Conservation (phyloP, 129 eudicot genomes). For the Flaveria robusta region DNA sequence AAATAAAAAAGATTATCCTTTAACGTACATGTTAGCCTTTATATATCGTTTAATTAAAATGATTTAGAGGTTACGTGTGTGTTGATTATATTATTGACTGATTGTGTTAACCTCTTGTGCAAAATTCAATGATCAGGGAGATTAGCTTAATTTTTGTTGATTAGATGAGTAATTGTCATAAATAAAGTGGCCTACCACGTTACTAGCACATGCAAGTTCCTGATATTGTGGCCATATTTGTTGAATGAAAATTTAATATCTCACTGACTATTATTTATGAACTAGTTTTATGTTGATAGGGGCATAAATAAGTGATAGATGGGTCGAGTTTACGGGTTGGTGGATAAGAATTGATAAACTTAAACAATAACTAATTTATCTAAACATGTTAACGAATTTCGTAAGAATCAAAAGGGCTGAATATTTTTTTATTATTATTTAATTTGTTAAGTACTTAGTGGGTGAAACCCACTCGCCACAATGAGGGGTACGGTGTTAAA, state of each 20-base stretch:
- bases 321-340: too few relatives aligned
- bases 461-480: too few relatives aligned
- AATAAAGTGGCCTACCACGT: conserved; percentile 52
- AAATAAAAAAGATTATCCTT: conserved; percentile 8
- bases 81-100: conserved; percentile 13
- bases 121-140: conserved; percentile 36
- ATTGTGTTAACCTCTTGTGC: conserved; percentile 1
- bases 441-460: too few relatives aligned
- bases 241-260: neutral
- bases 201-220: conserved; percentile 47
- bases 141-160: conserved; percentile 21
- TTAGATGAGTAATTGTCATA: conserved; percentile 36
- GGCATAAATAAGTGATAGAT: neutral
- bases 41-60: neutral
- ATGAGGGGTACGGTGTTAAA: too few relatives aligned
- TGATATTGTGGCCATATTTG: conserved; percentile 23
- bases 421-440: too few relatives aligned
- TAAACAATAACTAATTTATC: too few relatives aligned
- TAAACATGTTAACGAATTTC: too few relatives aligned
- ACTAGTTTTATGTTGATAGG: neutral
- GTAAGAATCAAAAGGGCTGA: too few relatives aligned
- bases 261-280: conserved; percentile 9
- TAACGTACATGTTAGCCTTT: conserved; percentile 18
- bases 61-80: conserved; percentile 38
- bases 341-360: too few relatives aligned